Conservation (phyloP, 352 stramenopile species). For the Phytophthora quininea region DNA sequence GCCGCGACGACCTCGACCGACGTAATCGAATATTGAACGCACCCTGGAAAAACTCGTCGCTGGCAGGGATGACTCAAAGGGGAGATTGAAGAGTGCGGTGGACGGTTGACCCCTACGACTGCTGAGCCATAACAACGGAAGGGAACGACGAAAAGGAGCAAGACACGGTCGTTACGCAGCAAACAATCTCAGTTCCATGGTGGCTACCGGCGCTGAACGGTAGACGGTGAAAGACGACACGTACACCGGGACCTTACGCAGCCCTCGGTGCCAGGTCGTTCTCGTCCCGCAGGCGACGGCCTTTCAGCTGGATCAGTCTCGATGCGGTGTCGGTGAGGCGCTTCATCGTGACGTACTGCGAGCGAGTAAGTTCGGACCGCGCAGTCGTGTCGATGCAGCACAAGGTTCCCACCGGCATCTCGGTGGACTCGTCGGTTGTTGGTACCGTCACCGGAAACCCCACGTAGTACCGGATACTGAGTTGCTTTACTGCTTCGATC, state of each 20-base stretch:
- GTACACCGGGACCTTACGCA: not conserved
- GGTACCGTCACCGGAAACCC: conserved; percentile 40
- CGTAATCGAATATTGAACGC: not conserved
- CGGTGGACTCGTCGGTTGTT: conserved; percentile 9
- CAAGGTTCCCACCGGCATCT: conserved; percentile 43
- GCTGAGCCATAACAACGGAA: no score
- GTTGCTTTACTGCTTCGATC: conserved; percentile 15
- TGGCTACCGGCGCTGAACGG: no score
- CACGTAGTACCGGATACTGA: conserved; percentile 41
- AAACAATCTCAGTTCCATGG: not conserved
- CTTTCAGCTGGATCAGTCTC: conserved; percentile 38
- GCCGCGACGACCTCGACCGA: not conserved
- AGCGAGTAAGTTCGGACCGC: conserved; percentile 34
- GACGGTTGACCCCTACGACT: no score
- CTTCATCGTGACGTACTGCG: conserved; percentile 45
- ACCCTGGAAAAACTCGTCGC: not conserved
- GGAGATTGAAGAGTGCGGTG: no score
- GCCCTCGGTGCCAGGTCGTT: not conserved
- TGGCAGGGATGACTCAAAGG: not conserved
- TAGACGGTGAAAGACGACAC: not conserved
- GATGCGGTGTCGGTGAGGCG: conserved; percentile 36
- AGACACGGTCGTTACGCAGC: not conserved
- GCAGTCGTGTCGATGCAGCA: conserved; percentile 42
- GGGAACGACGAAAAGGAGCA: no score
- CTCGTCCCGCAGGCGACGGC: conserved; percentile 20